Percentiles rank a stretch among this genome's conserved stretches.
phyloP scores from a whole-genome alignment of 2,329 filamentous ascomycete genomes.

The Huntiella decipiens region DNA sequence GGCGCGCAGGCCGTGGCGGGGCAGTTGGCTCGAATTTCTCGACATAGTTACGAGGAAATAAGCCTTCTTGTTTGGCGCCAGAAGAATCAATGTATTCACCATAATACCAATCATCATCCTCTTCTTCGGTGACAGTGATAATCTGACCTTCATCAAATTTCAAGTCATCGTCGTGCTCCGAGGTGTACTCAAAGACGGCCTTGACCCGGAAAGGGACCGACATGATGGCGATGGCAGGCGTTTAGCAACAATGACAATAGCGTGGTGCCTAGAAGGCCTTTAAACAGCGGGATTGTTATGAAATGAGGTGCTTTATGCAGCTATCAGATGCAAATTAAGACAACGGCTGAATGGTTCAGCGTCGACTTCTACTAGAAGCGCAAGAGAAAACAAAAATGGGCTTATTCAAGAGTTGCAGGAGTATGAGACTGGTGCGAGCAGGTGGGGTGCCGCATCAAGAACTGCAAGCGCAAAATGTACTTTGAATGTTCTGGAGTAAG shows the following conservation, averaged over 20 bases:
- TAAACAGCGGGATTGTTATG: too few relatives aligned
- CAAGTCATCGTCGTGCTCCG: constrained; percentile 86
- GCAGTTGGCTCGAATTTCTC: constrained; percentile 86
- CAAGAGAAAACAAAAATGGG: neutral
- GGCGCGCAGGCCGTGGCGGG: constrained; percentile 66
- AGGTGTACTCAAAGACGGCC: constrained; percentile 86
- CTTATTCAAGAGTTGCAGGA: neutral
- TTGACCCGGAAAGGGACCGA: constrained; percentile 67
- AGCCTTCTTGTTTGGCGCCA: constrained; percentile 60
- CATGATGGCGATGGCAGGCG: constrained; percentile 7
- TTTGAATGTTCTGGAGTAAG: neutral
- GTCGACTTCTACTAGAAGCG: neutral
- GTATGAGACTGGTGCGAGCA: neutral
- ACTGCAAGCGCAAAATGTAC: constrained; percentile 2
- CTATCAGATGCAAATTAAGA: neutral
- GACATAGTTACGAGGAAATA: constrained; percentile 94
- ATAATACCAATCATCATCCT: constrained; percentile 85
- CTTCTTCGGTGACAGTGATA: constrained; percentile 81
- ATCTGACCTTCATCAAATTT: constrained; percentile 70
- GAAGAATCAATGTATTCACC: constrained; percentile 67
- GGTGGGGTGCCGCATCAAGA: neutral
- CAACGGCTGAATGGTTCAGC: neutral
- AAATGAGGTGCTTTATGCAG: too few relatives aligned
- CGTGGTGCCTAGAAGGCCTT: too few relatives aligned
- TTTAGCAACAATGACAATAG: neutral